Base-by-base conservation (phyloP, 768 basidiomycete genomes). In the Lentinus brumalis region DNA sequence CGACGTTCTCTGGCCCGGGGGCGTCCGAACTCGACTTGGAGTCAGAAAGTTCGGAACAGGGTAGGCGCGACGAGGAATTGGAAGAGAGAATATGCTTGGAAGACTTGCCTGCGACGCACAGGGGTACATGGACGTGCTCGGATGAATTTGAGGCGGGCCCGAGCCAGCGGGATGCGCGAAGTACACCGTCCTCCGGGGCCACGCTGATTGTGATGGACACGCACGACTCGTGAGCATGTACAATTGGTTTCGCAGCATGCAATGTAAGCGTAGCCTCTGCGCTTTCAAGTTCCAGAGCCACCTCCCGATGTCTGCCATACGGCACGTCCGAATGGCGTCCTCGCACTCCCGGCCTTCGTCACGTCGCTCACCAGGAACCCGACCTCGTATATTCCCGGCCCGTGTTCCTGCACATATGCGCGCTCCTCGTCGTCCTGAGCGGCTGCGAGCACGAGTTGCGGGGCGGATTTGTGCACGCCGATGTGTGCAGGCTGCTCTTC, bases 281-380 rank as follows among this genome's bases (percentile, higher is more conserved):
- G 6, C 15, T 16, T 16, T 16, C 6, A 44, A 16, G 5, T 44
- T 10, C 42, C 42, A 44, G 42, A 7, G 18, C 1, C 14, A 9
- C 42, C 15, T 16, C 42, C 6, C 42, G 14, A 44, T 6, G 42
- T n/a, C 32, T 47, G 39, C 81, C 81, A 85, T 5, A 77, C 77
- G 35, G 86, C 74, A 66, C 74, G 81, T 11, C 83, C 83, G 59
- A 80, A 85, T 14, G 83, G 83, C 1, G 81, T 85, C 5, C 53
- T 68, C 2, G 70, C 67, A 47, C 63, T 69, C 15, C 74, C 79
- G n/a, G 66, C 69, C 14, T 70, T 71, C 8, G 69, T 69, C 5
- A 9, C 30, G 32, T 47, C 59, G 14, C 60, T 69, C 1, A 85
- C 78, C 50, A 61, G 74, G 60, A 88, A 79, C 0, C 75, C 85